These are phyloP conservation scores for Typha latifolia DNA, from an alignment of 176 grass and related monocot genomes.

Conservation along the genomic window DNA sequence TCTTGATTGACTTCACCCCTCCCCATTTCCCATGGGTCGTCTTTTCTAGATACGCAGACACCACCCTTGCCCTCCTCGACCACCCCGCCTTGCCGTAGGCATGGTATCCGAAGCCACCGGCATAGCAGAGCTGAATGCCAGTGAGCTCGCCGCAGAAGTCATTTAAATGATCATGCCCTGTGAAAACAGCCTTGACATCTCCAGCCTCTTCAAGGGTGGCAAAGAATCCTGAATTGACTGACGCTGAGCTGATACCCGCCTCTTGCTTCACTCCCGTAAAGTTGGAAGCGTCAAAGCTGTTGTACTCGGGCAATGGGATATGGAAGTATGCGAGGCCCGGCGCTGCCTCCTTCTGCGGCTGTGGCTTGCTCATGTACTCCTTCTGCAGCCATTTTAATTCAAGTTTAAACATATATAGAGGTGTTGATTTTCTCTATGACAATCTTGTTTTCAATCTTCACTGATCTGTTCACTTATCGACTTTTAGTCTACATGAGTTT, in stretches of 20 bases:
- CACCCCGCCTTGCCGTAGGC: constrained; percentile 89
- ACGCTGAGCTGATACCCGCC: constrained; percentile 50
- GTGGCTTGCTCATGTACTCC: constrained; percentile 32
- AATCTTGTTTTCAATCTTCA: not conserved
- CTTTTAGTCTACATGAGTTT: no score
- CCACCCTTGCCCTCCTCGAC: constrained; percentile 82
- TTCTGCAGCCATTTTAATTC: constrained; percentile 27
- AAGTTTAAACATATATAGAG: not conserved
- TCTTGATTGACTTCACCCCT: constrained; percentile 87
- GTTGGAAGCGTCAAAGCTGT: constrained; percentile 45
- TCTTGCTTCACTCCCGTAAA: constrained; percentile 77
- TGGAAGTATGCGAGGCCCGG: constrained; percentile 84
- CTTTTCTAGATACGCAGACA: constrained; percentile 67
- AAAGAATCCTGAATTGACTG: constrained; percentile 92
- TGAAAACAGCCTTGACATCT: constrained; percentile 76
- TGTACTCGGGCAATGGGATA: constrained; percentile 83
- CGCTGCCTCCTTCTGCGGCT: constrained; percentile 51
- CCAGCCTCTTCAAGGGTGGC: constrained; percentile 69
- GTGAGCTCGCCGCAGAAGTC: constrained; percentile 77
- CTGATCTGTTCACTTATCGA: no score
- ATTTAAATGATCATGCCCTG: constrained; percentile 86
- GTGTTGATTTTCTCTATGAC: not conserved
- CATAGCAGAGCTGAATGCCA: constrained; percentile 72
- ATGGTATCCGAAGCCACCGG: constrained; percentile 95
- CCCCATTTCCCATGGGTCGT: constrained; percentile 42